Base-by-base conservation (phyloP, 257 asterid genomes). In the Rauvolfia tetraphylla region DNA sequence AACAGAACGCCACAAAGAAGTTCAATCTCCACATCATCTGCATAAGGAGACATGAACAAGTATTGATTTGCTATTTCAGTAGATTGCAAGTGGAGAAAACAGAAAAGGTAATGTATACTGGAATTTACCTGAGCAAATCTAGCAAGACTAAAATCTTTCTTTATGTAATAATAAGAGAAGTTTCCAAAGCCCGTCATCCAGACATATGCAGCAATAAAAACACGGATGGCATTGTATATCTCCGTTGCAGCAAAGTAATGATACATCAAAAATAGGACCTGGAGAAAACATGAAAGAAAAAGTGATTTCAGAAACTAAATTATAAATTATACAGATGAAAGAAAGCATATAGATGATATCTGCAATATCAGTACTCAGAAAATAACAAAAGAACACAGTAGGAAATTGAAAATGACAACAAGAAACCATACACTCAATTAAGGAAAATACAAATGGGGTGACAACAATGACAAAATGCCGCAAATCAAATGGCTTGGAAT, bases 21-120 rank as follows among this genome's bases (percentile, higher is more conserved):
- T 95, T 95, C 68, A 95, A 94, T 92, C 98, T 90, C 99, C 99
- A 95, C 99, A 95, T 95, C 99, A 95, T 95, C 99, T 92, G 99
- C 91, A 89, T 69, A 82, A 80, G 66, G 81, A 80, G 72, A 79
- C 36, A 78, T 62, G 54, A 63, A 23, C 1, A n/a, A 57, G 36
- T 39, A 39, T 41, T 17, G 9, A 23, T 42, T n/a, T 57, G 39
- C 51, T 57, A 56, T 4, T 42, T 29, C 5, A 44, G 7, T 31
- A 42, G 39, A 63, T 31, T 22, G 39, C 54, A 46, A 41, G 38
- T 20, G 13, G 44, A 31, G 22, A 11, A 58, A 62, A 20, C 1
- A 23, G 3, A 20, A 72, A 62, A 1, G 68, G 51, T 14, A 34
- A 23, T 36, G 53, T 17, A 62, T 34, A 9, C 27, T 13, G 39